Percentiles rank a stretch among this genome's conserved stretches.
phyloP scores from a whole-genome alignment of 2,329 filamentous ascomycete species.

The Elsinoe necatrix region DNA sequence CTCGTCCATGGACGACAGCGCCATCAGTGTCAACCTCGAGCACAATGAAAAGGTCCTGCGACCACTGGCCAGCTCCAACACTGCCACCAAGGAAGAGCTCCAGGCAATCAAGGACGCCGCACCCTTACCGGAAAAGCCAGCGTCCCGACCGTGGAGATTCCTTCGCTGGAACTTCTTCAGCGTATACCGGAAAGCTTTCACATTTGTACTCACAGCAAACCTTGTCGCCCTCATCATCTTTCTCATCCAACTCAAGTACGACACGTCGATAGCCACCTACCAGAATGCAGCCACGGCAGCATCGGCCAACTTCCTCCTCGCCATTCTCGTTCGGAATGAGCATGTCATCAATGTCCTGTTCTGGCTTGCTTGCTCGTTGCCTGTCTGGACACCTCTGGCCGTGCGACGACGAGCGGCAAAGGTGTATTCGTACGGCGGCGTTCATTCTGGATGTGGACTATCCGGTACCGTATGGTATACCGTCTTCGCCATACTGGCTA shows the following conservation, averaged over 20 bases:
- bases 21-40: slow-evolving; percentile 9
- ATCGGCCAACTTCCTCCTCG: slow-evolving; percentile 29
- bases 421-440: slow-evolving; percentile 35
- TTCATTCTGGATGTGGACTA: slow-evolving; percentile 33
- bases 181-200: slow-evolving; percentile 27
- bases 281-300: slow-evolving; percentile 28
- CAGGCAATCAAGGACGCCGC: slow-evolving; percentile 18
- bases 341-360: slow-evolving; percentile 35
- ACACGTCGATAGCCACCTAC: slow-evolving; percentile 21
- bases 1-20: slow-evolving; percentile 12
- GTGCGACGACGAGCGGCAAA: slow-evolving; percentile 33
- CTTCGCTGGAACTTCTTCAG: slow-evolving; percentile 26
- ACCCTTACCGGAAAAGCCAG: slow-evolving; percentile 21
- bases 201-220: slow-evolving; percentile 25
- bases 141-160: slow-evolving; percentile 20
- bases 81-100: slow-evolving; percentile 23
- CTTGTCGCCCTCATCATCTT: slow-evolving; percentile 22
- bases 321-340: slow-evolving; percentile 33
- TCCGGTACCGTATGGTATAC: slow-evolving; percentile 39
- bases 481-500: slow-evolving; percentile 30
- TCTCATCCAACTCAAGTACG: slow-evolving; percentile 15
- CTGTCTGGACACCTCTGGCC: slow-evolving; percentile 28
- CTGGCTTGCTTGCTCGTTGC: slow-evolving; percentile 27
- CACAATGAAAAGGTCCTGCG: background rate
- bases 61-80: slow-evolving; percentile 15